Percentiles rank a stretch among this genome's conserved stretches.
phyloP scores from a whole-genome alignment of 2,329 filamentous ascomycete species.

The Tolypocladium ovalisporum region DNA sequence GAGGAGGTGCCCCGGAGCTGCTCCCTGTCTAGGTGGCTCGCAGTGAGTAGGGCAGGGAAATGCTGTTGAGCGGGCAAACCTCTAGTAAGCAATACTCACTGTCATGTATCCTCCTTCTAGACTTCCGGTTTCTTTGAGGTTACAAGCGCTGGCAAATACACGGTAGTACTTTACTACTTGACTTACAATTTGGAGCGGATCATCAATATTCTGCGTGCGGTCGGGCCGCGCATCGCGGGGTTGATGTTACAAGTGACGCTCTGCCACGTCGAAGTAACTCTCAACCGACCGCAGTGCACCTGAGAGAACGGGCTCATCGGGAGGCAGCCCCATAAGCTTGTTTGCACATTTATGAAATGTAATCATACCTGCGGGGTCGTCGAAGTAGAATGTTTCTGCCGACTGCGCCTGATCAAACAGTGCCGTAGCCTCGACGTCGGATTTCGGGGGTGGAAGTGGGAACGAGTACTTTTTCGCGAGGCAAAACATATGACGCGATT shows the following conservation, averaged over 20 bases:
- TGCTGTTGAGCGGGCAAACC: no score
- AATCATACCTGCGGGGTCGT: conserved; percentile 29
- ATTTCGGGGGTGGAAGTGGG: conserved; percentile 26
- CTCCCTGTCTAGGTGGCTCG: no score
- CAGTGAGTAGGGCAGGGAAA: no score
- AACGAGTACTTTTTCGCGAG: conserved; percentile 33
- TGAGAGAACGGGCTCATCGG: conserved; percentile 27
- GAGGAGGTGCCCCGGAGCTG: no score
- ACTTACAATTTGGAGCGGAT: no score
- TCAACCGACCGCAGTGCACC: conserved; percentile 24
- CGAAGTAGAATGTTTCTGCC: conserved; percentile 30
- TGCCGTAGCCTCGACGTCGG: conserved; percentile 27
- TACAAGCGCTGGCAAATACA: no score
- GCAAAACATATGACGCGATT: conserved; percentile 36
- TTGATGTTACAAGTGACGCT: conserved; percentile 25
- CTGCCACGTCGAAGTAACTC: conserved; percentile 30
- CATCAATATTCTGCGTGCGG: no score
- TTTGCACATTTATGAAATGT: conserved; percentile 34
- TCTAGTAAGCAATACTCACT: no score
- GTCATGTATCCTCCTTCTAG: no score
- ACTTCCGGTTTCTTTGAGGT: no score
- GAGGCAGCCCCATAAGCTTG: conserved; percentile 27
- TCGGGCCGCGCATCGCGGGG: no score
- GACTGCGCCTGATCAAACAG: conserved; percentile 32
- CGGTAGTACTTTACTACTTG: no score